Evolutionary conservation across 1,284 basidiomycete genomes (phyloP).

Genomic region (Volvariella surrecta): DNA sequence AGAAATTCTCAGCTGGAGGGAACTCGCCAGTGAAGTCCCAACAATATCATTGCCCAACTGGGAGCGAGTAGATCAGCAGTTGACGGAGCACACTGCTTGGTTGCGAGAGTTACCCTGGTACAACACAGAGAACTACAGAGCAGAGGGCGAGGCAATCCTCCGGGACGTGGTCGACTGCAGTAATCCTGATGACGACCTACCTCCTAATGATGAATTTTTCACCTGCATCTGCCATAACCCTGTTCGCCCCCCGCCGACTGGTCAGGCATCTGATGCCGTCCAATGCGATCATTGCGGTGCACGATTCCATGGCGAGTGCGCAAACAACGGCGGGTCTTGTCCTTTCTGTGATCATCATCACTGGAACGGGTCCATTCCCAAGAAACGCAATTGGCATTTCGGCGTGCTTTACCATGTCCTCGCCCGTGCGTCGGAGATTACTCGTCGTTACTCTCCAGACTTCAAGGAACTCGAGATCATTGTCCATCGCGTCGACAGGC

Average conservation of each 20-base stretch:
- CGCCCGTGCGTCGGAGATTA: conserved; percentile 60
- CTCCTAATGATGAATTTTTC: conserved; percentile 69
- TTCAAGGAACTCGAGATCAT: conserved; percentile 72
- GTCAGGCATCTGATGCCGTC: conserved; percentile 69
- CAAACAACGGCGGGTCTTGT: conserved; percentile 78
- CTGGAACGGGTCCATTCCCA: conserved; percentile 76
- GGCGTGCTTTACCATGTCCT: conserved; percentile 66
- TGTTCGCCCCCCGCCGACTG: conserved; percentile 66
- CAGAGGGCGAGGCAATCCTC: conserved; percentile 52
- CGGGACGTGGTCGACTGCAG: conserved; percentile 68
- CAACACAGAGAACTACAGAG: conserved; percentile 50
- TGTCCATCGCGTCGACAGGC: conserved; percentile 65
- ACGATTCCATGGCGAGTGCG: conserved; percentile 74
- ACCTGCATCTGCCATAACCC: conserved; percentile 73
- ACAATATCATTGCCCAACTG: conserved; percentile 68
- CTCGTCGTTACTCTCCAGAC: conserved; percentile 65
- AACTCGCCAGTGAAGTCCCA: conserved; percentile 55
- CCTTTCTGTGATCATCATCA: conserved; percentile 84
- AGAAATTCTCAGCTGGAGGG: conserved; percentile 40
- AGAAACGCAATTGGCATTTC: conserved; percentile 74
- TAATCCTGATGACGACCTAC: conserved; percentile 63
- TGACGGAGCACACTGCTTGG: conserved; percentile 61
- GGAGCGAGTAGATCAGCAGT: conserved; percentile 59
- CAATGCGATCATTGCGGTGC: conserved; percentile 83
- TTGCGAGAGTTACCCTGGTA: conserved; percentile 70